Conservation (phyloP, 2,329 filamentous ascomycete species). For the Paramyrothecium sp. region DNA sequence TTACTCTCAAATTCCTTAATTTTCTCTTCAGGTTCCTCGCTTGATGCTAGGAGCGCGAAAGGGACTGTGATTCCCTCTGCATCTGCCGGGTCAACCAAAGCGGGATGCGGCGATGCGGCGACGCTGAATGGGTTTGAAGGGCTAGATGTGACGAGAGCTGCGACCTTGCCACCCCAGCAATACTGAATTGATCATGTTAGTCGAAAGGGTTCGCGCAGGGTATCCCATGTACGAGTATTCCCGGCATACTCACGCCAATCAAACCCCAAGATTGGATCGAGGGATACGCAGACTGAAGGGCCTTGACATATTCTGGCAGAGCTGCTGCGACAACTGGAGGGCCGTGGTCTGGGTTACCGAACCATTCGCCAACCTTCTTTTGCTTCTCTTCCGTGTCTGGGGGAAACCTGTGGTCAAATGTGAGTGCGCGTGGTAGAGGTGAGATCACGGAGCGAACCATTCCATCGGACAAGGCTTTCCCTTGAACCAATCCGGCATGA, state of each 20-base stretch:
- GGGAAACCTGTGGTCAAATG: background rate
- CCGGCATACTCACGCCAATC: constrained; percentile 50
- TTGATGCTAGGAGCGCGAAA: constrained; percentile 61
- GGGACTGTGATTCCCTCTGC: constrained; percentile 60
- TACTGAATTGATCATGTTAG: constrained; percentile 32
- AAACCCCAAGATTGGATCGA: constrained; percentile 58
- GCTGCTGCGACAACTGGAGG: no score
- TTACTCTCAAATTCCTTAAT: constrained; percentile 54
- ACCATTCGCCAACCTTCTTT: background rate
- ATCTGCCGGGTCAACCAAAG: constrained; percentile 63
- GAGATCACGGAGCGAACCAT: background rate
- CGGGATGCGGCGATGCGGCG: constrained; percentile 54
- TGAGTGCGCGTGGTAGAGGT: background rate
- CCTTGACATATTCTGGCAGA: constrained; percentile 53
- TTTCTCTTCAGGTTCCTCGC: constrained; percentile 57
- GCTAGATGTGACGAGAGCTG: constrained; percentile 47
- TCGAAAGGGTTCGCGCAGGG: no score
- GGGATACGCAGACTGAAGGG: constrained; percentile 50
- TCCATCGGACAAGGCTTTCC: background rate
- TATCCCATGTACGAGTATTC: no score
- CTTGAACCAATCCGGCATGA: background rate
- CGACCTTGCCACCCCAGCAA: constrained; percentile 73
- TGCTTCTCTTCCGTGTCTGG: background rate
- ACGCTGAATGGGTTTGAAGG: constrained; percentile 54
- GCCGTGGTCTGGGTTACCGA: background rate